Percentiles rank a stretch among this genome's conserved stretches.
Evolutionary conservation across 2,329 filamentous ascomycete species (phyloP).

Genomic region (Cryphonectria nitschkei): DNA sequence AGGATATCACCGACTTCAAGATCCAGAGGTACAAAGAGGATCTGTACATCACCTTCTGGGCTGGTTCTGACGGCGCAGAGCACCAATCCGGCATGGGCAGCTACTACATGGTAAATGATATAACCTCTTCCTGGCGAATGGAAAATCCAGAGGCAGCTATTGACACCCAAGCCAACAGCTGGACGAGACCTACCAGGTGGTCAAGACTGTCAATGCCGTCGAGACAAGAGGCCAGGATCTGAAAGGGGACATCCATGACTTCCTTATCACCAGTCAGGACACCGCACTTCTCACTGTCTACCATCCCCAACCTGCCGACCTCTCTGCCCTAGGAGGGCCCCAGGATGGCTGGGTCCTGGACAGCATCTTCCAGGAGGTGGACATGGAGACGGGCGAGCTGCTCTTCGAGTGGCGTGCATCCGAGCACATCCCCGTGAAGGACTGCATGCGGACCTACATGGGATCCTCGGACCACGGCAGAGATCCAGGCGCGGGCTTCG

Average conservation of each 20-base stretch:
- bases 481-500: slow-evolving; percentile 38
- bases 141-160: neutral
- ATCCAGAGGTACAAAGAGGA: slow-evolving; percentile 39
- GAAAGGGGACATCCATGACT: slow-evolving; percentile 46
- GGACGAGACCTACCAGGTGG: slow-evolving; percentile 29
- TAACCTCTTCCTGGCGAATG: too few relatives aligned
- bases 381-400: slow-evolving; percentile 41
- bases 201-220: slow-evolving; percentile 32
- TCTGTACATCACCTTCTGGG: slow-evolving; percentile 43
- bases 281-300: slow-evolving; percentile 50
- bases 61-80: slow-evolving; percentile 17
- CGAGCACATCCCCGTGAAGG: slow-evolving; percentile 37
- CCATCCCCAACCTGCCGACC: slow-evolving; percentile 38
- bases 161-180: slow-evolving; percentile 6
- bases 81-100: slow-evolving; percentile 27
- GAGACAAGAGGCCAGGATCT: slow-evolving; percentile 36
- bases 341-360: slow-evolving; percentile 39
- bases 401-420: slow-evolving; percentile 44
- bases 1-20: slow-evolving; percentile 30
- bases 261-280: slow-evolving; percentile 45
- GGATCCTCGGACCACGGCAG: slow-evolving; percentile 35
- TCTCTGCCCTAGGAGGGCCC: slow-evolving; percentile 38
- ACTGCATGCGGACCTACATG: slow-evolving; percentile 36
- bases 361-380: slow-evolving; percentile 45
- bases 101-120: slow-evolving; percentile 22